These are phyloP conservation scores for Skeletonema menzelii DNA, from an alignment of 108 stramenopile species.

Conservation along the genomic window DNA sequence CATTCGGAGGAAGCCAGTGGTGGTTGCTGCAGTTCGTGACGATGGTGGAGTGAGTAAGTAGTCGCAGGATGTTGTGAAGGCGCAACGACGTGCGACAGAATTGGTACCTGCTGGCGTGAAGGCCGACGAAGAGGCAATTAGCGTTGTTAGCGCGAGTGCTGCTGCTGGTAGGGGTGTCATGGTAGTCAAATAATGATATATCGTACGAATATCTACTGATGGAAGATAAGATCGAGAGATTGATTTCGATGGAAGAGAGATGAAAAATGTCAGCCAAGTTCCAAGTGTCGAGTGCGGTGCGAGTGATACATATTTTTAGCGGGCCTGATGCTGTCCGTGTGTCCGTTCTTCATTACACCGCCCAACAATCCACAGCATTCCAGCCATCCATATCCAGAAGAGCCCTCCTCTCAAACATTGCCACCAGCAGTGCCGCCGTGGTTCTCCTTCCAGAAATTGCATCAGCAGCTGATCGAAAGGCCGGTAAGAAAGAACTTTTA, in stretches of 20 bases:
- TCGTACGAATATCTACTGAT: no score
- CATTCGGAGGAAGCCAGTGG: slow-evolving; percentile 11
- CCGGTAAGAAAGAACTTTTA: slow-evolving; percentile 2
- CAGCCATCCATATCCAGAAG: slow-evolving; percentile 2
- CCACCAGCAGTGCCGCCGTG: background rate
- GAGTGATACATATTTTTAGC: no score
- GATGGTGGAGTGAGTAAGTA: background rate
- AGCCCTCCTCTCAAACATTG: slow-evolving; percentile 2
- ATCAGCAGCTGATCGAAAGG: background rate
- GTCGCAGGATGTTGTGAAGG: slow-evolving; percentile 1
- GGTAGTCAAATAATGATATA: no score
- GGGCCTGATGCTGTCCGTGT: no score
- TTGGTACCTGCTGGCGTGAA: background rate
- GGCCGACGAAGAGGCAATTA: slow-evolving; percentile 8
- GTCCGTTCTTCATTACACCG: no score
- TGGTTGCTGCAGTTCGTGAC: background rate
- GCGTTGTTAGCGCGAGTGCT: slow-evolving; percentile 10
- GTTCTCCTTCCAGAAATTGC: slow-evolving; percentile 1
- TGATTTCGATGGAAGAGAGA: slow-evolving; percentile 24
- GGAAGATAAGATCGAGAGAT: background rate
- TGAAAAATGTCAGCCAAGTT: background rate
- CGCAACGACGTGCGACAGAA: slow-evolving; percentile 1
- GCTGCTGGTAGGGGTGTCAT: slow-evolving; percentile 21
- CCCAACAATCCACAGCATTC: background rate
- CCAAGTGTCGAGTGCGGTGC: background rate